These are phyloP conservation scores for Paraurostyla sp. DNA, from an alignment of 73 alveolate genomes.

Conservation along the genomic window DNA sequence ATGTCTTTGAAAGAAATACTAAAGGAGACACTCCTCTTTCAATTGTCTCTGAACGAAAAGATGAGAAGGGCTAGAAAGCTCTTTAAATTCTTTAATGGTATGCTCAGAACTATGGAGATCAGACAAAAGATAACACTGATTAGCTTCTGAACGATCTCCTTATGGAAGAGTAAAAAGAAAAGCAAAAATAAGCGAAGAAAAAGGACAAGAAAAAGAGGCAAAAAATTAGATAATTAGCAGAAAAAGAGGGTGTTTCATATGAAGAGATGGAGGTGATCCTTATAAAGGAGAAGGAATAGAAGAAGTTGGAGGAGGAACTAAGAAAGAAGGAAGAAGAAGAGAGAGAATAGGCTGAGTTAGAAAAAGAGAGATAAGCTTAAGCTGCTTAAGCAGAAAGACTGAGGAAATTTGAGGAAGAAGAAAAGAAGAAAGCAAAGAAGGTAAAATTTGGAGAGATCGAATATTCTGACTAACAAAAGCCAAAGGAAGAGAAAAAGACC, in stretches of 20 bases:
- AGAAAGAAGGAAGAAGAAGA: conserved; percentile 28
- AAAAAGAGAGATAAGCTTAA: neutral
- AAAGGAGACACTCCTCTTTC: conserved; percentile 60
- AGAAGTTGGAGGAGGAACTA: neutral
- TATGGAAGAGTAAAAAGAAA: neutral
- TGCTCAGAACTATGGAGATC: neutral
- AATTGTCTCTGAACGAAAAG: neutral
- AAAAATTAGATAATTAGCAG: neutral
- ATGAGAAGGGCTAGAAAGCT: neutral
- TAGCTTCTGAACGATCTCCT: neutral
- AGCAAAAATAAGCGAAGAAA: neutral
- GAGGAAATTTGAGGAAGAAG: neutral
- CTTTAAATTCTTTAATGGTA: neutral
- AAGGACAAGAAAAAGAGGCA: conserved; percentile 25
- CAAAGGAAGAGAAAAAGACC: conserved; percentile 16
- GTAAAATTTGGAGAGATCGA: conserved; percentile 5
- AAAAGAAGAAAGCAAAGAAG: neutral
- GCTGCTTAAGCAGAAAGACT: too few species aligned
- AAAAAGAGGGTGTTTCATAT: conserved; percentile 19
- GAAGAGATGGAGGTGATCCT: neutral
- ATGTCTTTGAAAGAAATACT: neutral
- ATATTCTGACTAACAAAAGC: neutral
- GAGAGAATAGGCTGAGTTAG: neutral
- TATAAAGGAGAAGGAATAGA: neutral
- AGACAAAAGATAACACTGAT: conserved; percentile 13